Conservation (phyloP, 306 rosid genomes). For the Glycyrrhiza uralensis region DNA sequence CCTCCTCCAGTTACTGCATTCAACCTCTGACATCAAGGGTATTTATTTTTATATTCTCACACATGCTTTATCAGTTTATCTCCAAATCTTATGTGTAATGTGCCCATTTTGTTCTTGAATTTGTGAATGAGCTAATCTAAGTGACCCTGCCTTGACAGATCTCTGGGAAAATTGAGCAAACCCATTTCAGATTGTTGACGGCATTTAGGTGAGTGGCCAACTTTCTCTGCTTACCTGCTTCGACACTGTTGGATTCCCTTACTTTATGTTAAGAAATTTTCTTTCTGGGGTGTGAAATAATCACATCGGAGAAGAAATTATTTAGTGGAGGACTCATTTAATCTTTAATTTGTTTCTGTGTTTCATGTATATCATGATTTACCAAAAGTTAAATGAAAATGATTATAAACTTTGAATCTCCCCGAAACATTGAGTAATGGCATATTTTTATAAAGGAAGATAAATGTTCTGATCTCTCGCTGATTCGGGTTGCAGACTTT, state of each 20-base stretch:
- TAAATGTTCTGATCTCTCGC: neutral
- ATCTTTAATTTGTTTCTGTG: neutral
- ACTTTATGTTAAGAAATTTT: conserved; percentile 5
- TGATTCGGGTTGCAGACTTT: neutral
- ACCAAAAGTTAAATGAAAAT: neutral
- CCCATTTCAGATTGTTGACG: conserved; percentile 41
- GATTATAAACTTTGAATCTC: neutral
- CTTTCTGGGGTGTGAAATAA: neutral
- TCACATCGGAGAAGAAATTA: neutral
- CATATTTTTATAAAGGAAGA: neutral
- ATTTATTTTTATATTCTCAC: conserved; percentile 13
- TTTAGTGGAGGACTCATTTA: neutral
- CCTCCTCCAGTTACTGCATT: conserved; percentile 17
- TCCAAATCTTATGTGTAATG: too few relatives aligned
- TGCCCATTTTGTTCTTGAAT: neutral
- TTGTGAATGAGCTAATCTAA: conserved; percentile 15
- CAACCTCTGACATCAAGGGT: conserved; percentile 36
- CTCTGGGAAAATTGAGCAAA: conserved; percentile 42
- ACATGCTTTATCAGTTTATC: neutral
- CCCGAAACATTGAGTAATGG: neutral
- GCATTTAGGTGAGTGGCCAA: conserved; percentile 42
- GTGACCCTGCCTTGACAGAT: conserved; percentile 36
- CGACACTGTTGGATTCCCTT: neutral
- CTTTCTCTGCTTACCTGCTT: neutral
- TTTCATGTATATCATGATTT: neutral